Evolutionary conservation across 208 protist species (phyloP), one percentile per base, ranked within the genome.

Genomic region (Trypanosoma melophagium): DNA sequence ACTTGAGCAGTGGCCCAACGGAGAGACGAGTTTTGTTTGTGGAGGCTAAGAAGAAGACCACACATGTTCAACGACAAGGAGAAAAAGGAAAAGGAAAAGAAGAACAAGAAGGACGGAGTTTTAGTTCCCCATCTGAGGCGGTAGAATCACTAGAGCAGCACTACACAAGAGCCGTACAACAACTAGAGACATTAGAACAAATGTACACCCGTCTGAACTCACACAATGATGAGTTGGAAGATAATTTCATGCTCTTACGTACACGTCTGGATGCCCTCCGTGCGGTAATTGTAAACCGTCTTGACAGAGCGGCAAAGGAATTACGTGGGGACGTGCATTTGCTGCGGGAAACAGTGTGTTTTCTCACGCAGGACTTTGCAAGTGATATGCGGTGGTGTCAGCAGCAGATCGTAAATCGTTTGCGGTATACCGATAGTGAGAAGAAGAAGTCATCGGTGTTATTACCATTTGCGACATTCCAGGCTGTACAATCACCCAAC

Each of bases 131-230:
- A 28, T 79, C 71, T 16, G 65, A 81, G 47, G 72, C 77, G 57
- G 81, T 81, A 35, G 71, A 58, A 50, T 69, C 69, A 13, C 74
- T 87, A 1, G 77, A 87, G 68, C 70, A 75, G 51, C 80, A 79
- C 57, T 83, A 81, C 41, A 56, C 49, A 22, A 65, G 63, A 3
- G 64, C 81, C 24, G 64, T 83, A 19, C 81, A 64, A 38, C 68
- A 73, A 51, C 53, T 86, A 1, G 72, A 80, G 31, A 41, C 58
- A n/a, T 17, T 60, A 19, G 61, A 76, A 42, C 58, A 74, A 22
- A 68, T 83, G 72, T 75, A 80, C 50, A 14, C 12, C 40, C 54
- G 63, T 16, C 71, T 86, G 1, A 54, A 77, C 49, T 28, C 28
- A 16, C 76, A 83, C 49, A 86, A 86, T 55, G 71, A 71, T 16